Evolutionary conservation across 495 filamentous ascomycete species (phyloP), one percentile per base, ranked within the genome.

Genomic region (Amphirosellinia nigrospora): DNA sequence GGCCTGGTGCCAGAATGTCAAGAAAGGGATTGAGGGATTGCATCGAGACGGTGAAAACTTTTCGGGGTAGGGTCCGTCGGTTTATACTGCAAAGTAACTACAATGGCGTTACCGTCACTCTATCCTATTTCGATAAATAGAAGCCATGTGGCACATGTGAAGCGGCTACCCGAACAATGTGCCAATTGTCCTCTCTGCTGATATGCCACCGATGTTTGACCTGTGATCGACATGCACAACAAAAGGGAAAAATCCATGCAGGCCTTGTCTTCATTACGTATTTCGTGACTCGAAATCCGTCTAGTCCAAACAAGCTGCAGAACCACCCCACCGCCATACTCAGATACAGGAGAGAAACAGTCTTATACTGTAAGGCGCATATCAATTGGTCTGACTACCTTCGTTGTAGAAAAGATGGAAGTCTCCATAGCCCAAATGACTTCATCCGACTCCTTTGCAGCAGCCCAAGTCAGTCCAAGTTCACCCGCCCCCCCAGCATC

Each of bases 11-110:
- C 64, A 28, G 36, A 67, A 46, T 56, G 32, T 21, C 45, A 45
- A 32, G 26, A 28, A 39, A 38, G 28, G 43, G 3, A 64, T 34
- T 28, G 41, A 64, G 36, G 28, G 16, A 15, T n/a, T 30, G 45
- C 62, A 52, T 52, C 30, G 41, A 52, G 43, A 64, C 62, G 32
- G 10, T 36, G 62, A 64, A 64, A 64, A 38, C 62, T 64, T 64
- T 64, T 64, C 43, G 7, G n/a, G 19, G n/a, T 7, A 16, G n/a
- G 21, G 16, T n/a, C 15, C 16, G 46, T 32, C 45, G 6, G 46
- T 65, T 19, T 3, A 32, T 30, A n/a, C n/a, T n/a, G n/a, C n/a
- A 6, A 19, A 41, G 34, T 19, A 11, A 10, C 36, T 16, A 28
- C 30, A 26, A 34, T 38, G 4, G 53, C 8, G 13, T 13, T 43